Conservation (phyloP, 2,329 filamentous ascomycete species). For the Alternaria brassicae region DNA sequence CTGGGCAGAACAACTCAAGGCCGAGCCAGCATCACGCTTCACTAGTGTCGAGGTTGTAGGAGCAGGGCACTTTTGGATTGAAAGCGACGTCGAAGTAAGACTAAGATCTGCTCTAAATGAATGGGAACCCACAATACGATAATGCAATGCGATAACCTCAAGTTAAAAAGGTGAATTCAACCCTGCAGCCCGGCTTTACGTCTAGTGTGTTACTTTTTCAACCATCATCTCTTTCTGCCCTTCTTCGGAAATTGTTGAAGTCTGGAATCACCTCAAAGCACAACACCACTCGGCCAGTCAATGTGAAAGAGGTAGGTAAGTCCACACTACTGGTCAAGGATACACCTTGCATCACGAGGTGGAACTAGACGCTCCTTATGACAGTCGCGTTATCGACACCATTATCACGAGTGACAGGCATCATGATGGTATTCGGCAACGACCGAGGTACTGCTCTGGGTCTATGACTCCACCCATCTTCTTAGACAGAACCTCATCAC, state of each 20-base stretch:
- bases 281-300: background rate
- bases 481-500: background rate
- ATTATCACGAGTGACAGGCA: background rate
- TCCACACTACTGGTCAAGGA: background rate
- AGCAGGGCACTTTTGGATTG: conserved; percentile 62
- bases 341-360: background rate
- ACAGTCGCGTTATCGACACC: background rate
- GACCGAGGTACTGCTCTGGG: background rate
- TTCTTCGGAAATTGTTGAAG: background rate
- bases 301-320: background rate
- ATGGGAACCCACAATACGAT: conserved; percentile 51
- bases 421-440: background rate
- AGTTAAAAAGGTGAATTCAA: background rate
- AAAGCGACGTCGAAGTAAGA: conserved; percentile 49
- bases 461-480: background rate
- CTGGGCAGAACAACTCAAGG: conserved; percentile 68
- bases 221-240: no score
- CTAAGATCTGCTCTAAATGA: conserved; percentile 50
- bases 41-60: conserved; percentile 54
- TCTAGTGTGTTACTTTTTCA: no score
- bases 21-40: conserved; percentile 42
- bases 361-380: background rate
- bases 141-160: background rate
- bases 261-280: background rate
- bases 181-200: no score